A percentile compares a stretch with the other conserved stretches of the same genome.
Conservation (phyloP, 495 filamentous ascomycete genomes). For the Oleoguttula mirabilis region DNA sequence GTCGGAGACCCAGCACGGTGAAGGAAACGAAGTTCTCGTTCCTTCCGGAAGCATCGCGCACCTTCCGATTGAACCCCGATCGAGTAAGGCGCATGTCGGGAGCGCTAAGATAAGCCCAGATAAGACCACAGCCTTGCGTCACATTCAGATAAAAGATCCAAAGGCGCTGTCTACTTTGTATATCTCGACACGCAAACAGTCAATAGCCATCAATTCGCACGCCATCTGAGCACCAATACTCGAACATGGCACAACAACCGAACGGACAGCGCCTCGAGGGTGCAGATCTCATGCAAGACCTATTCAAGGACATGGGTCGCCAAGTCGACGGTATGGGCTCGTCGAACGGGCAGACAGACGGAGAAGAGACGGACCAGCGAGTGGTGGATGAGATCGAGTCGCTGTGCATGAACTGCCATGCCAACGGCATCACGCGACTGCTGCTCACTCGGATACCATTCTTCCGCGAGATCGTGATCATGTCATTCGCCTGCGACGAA, state of each 20-base stretch:
- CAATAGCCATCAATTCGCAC: too few relatives aligned
- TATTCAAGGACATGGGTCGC: constrained; percentile 38
- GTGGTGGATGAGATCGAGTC: constrained; percentile 58
- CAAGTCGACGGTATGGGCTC: constrained; percentile 32
- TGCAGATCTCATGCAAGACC: constrained; percentile 26
- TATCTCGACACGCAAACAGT: too few relatives aligned
- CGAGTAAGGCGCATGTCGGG: too few relatives aligned
- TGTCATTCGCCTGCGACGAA: constrained; percentile 86
- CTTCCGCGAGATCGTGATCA: constrained; percentile 93
- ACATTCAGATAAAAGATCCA: too few relatives aligned
- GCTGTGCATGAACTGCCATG: constrained; percentile 76
- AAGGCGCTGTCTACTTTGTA: too few relatives aligned
- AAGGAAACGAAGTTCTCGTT: too few relatives aligned
- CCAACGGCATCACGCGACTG: constrained; percentile 76
- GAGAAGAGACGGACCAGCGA: constrained; percentile 39
- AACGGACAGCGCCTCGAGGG: constrained; percentile 12
- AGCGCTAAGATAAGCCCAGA: too few relatives aligned
- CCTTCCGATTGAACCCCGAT: too few relatives aligned
- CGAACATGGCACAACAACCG: constrained; percentile 19
- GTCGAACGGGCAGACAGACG: constrained; percentile 6
- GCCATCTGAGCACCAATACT: too few relatives aligned
- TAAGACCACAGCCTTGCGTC: too few relatives aligned
- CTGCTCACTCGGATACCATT: constrained; percentile 84
- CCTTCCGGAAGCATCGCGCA: too few relatives aligned
- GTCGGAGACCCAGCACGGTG: too few relatives aligned